A percentile compares a stretch with the other conserved stretches of the same genome.
Evolutionary conservation across 805 yeast genomes (phyloP).

Genomic region (Candida patagonica): DNA sequence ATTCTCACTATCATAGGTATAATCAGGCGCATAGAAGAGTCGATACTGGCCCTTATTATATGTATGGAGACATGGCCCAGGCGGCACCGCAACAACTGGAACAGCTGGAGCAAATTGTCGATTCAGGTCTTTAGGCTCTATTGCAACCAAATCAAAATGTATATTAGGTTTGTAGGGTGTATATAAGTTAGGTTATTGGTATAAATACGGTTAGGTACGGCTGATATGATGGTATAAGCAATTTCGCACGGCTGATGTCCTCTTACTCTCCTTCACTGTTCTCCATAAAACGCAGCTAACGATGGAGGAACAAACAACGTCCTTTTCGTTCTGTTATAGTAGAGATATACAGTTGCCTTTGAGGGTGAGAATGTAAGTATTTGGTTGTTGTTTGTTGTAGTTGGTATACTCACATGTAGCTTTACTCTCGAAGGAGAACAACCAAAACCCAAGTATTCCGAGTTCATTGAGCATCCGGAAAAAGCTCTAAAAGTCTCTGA

Average conservation of each 20-base stretch:
- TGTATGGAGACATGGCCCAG: background rate
- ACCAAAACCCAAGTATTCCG: conserved; percentile 35
- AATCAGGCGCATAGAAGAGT: background rate
- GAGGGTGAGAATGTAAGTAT: conserved; percentile 35
- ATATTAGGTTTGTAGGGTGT: too few species aligned
- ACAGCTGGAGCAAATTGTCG: too few species aligned
- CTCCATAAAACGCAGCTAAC: too few species aligned
- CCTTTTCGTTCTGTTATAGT: conserved; percentile 48
- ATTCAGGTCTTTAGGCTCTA: too few species aligned
- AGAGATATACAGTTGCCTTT: conserved; percentile 45
- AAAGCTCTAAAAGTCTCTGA: conserved; percentile 23
- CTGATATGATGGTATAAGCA: too few species aligned
- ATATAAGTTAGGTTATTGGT: too few species aligned
- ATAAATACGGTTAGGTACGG: too few species aligned
- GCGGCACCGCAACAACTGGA: too few species aligned
- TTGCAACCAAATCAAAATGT: too few species aligned
- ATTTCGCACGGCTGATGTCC: too few species aligned
- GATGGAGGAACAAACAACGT: conserved; percentile 30
- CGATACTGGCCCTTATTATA: background rate
- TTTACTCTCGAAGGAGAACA: conserved; percentile 38
- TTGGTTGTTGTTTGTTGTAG: too few species aligned
- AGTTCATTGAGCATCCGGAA: conserved; percentile 39
- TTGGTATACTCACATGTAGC: conserved; percentile 15
- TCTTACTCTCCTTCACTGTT: too few species aligned
- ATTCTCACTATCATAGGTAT: background rate